These are phyloP conservation scores for Eucalyptus regnans DNA, from an alignment of 345 rosid species.

Conservation along the genomic window DNA sequence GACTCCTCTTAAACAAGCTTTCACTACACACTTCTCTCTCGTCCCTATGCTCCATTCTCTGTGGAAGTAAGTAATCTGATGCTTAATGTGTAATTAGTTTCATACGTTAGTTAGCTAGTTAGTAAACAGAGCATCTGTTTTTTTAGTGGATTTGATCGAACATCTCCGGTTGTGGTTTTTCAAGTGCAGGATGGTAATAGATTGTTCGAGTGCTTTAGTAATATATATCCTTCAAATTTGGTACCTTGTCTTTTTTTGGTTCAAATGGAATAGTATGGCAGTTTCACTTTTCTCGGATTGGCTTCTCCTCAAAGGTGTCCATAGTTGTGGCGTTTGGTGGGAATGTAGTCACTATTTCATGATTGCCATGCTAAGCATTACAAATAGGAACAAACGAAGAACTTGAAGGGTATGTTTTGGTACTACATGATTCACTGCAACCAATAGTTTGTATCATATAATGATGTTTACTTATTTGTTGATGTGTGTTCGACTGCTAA, in stretches of 20 bases:
- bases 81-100: no score
- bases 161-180: background rate
- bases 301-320: background rate
- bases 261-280: background rate
- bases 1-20: background rate
- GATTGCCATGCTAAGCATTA: no score
- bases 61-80: no score
- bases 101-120: no score
- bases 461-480: background rate
- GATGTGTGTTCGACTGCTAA: background rate
- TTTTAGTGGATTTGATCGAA: fast-evolving
- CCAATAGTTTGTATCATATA: background rate
- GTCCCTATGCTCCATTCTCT: background rate
- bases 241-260: background rate
- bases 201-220: background rate
- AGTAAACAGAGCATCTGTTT: no score
- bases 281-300: background rate
- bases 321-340: conserved; percentile 36
- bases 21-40: background rate
- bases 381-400: background rate
- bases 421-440: background rate
- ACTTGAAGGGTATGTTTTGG: conserved; percentile 26
- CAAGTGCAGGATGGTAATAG: background rate
- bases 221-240: conserved; percentile 37
- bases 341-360: no score